Base-by-base conservation (phyloP, 768 basidiomycete species). In the Butyriboletus loyo region DNA sequence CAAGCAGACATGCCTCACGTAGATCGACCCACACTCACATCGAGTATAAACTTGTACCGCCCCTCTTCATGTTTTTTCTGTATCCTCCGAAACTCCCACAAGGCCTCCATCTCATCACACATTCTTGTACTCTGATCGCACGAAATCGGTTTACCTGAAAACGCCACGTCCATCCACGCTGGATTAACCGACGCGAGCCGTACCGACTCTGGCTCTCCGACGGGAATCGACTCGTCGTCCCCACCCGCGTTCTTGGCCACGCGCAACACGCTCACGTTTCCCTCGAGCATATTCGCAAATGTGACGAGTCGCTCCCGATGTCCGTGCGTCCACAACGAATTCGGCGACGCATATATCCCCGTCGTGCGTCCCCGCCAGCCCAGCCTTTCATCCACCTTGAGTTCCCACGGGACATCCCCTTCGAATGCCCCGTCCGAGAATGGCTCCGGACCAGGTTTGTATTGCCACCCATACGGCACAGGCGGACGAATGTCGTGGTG, bases 331-430 rank as follows among this genome's bases (percentile, higher is more conserved):
- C 85, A 86, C 6, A 70, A 69, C 8, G 75, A 69, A 1, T 57
- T 49, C 2, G 62, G 49, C 14, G 68, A 60, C 32, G 79, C 75
- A 46, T 58, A 70, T 19, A 82, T 85, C 10, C 89, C 89, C 0
- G 89, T 89, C 40, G 82, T 87, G 37, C 80, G 80, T 4, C 89
- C 89, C 36, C 89, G 75, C 89, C 89, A 91, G 36, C 82, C 72
- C 17, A 89, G 57, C 4, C 80, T 71, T 53, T 85, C 81, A 62
- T 86, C 79, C 1, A 69, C 27, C 70, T 86, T 90, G 30, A 78
- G 73, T 15, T 83, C 79, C 81, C 85, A 92, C 0, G 74, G 75
- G 9, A 84, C 78, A 65, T 89, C 82, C 3, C 58, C 65, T 57
- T 83, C 73, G 17, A 50, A 64, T 3, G 64, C 64, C 3, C 71